These are phyloP conservation scores for Aspergillus sp. DNA, from an alignment of 2,329 filamentous ascomycete species.

Conservation along the genomic window DNA sequence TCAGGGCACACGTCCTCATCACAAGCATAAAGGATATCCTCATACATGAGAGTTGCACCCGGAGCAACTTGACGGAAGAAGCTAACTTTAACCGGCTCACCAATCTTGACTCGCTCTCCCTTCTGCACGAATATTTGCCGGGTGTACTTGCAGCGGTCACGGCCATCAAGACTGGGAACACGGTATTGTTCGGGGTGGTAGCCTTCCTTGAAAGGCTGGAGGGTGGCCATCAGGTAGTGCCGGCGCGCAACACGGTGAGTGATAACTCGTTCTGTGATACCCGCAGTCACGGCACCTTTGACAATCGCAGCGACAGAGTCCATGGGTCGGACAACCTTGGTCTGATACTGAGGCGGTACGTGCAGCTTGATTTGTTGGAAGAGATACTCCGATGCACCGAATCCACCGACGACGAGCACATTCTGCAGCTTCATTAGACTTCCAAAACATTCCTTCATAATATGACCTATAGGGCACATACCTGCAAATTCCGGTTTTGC, in stretches of 20 bases:
- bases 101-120: slow-evolving; percentile 98
- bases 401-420: slow-evolving; percentile 94
- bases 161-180: slow-evolving; percentile 92
- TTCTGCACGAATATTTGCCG: slow-evolving; percentile 98
- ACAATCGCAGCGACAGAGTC: slow-evolving; percentile 98
- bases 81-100: slow-evolving; percentile 96
- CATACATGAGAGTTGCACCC: slow-evolving; percentile 97
- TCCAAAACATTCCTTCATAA: neutral
- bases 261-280: slow-evolving; percentile 94
- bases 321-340: slow-evolving; percentile 97
- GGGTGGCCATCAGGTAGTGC: slow-evolving; percentile 98
- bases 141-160: slow-evolving; percentile 98
- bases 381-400: slow-evolving; percentile 96
- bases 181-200: slow-evolving; percentile 98
- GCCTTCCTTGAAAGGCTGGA: slow-evolving; percentile 98
- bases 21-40: slow-evolving; percentile 95
- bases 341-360: slow-evolving; percentile 96
- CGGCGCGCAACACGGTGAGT: slow-evolving; percentile 95
- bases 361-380: slow-evolving; percentile 99
- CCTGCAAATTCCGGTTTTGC: slow-evolving; percentile 86
- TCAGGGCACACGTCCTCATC: slow-evolving; percentile 98
- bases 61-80: slow-evolving; percentile 98
- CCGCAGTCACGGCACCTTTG: slow-evolving; percentile 95
- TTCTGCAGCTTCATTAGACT: slow-evolving; percentile 55
- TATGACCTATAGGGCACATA: slow-evolving; percentile 34